A percentile compares a stretch with the other conserved stretches of the same genome.
Evolutionary conservation across 176 grass and related monocot species (phyloP).

Genomic region (Elaeis guineensis): DNA sequence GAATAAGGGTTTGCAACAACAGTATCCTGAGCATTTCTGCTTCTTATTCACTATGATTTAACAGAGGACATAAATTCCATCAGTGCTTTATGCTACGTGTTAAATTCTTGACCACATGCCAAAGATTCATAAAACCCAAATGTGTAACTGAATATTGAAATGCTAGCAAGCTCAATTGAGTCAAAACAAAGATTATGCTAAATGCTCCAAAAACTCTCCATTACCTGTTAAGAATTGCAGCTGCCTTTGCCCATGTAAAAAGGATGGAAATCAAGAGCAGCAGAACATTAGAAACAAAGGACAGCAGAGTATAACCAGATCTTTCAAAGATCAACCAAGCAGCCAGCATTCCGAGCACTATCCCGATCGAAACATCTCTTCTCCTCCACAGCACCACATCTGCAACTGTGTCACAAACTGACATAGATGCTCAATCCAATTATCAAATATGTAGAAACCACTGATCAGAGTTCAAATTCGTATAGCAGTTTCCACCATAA

Average conservation of each 20-base stretch:
- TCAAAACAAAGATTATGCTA: no score
- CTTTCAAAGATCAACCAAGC: slow-evolving; percentile 45
- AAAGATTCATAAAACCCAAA: no score
- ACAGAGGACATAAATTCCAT: no score
- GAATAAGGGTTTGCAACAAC: no score
- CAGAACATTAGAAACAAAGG: slow-evolving; percentile 57
- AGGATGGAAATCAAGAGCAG: slow-evolving; percentile 77
- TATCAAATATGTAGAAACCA: not conserved
- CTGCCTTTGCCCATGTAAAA: slow-evolving; percentile 70
- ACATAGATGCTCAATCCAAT: not conserved
- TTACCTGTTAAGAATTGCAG: slow-evolving; percentile 60
- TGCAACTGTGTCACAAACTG: slow-evolving; percentile 19
- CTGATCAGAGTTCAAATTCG: not conserved
- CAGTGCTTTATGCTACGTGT: no score
- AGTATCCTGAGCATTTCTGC: no score
- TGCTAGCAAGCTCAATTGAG: no score
- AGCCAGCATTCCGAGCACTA: slow-evolving; percentile 30
- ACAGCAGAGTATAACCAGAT: slow-evolving; percentile 45
- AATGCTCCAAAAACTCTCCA: no score
- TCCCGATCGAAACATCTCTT: slow-evolving; percentile 27
- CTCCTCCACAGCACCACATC: slow-evolving; percentile 79
- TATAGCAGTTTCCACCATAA: no score
- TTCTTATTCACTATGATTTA: no score
- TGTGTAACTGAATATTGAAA: no score
- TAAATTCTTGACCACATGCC: no score